Percentiles rank a stretch among this genome's conserved stretches.
These are phyloP conservation scores for Termitomyces titanicus DNA, from an alignment of 768 basidiomycete species.

Conservation along the genomic window DNA sequence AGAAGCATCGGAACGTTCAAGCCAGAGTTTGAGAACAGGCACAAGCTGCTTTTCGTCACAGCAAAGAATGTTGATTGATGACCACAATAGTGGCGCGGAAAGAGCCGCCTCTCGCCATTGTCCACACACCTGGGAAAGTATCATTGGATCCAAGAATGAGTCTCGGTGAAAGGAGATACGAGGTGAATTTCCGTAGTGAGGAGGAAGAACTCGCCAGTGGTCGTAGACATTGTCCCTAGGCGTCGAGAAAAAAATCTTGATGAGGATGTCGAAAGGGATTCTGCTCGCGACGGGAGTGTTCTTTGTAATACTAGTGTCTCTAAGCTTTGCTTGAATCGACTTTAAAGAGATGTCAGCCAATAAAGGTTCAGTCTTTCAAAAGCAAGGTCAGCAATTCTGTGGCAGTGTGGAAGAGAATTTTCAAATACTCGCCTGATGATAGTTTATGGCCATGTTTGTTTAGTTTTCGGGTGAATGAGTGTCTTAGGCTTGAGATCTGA, in stretches of 20 bases:
- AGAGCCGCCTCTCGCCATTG: slow-evolving; percentile 7
- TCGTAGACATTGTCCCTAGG: background rate
- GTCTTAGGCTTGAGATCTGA: background rate
- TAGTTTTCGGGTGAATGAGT: too few relatives aligned
- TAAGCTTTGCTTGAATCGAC: background rate
- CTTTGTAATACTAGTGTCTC: background rate
- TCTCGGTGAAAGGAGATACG: slow-evolving; percentile 1
- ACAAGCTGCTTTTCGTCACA: background rate
- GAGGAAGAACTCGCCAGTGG: background rate
- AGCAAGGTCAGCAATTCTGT: too few relatives aligned
- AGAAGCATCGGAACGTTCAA: background rate
- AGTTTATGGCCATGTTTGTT: background rate
- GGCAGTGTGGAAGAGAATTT: too few relatives aligned
- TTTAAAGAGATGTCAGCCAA: background rate
- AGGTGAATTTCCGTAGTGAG: background rate
- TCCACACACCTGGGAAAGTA: slow-evolving; percentile 6
- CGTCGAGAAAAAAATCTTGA: slow-evolving; percentile 4
- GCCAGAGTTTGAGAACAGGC: slow-evolving; percentile 5
- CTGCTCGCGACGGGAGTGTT: background rate
- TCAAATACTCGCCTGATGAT: background rate
- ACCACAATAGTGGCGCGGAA: slow-evolving; percentile 6
- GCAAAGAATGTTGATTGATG: slow-evolving; percentile 5
- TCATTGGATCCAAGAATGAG: slow-evolving; percentile 5
- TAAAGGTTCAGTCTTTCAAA: background rate
- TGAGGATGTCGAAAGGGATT: slow-evolving; percentile 4